Base-by-base conservation (phyloP, 805 yeast genomes). In the Saitoella complicata region DNA sequence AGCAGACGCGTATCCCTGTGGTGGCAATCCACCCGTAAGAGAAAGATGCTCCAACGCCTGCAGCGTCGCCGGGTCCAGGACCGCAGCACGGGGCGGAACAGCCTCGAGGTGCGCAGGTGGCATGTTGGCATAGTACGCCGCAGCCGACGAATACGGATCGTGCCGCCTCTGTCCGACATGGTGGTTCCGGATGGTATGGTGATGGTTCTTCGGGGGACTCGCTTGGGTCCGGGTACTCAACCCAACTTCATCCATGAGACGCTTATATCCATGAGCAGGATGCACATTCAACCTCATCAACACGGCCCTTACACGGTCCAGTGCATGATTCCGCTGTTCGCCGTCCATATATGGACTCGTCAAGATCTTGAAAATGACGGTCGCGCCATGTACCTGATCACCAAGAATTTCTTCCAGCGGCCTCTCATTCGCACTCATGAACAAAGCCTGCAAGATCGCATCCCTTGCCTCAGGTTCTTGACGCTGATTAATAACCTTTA, bases 211-310 rank as follows among this genome's bases (percentile, higher is more conserved):
- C 21, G 21, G 21, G 10, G 13, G 21, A n/a, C 37, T 32, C 30
- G 45, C 12, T 10, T n/a, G 13, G 9, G 45, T 32, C 6, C 54
- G 47, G 10, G 52, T 40, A 5, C 51, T 45, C 32, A 87, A 65
- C 3, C 96, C 96, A 49, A 86, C 88, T 60, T 88, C 97, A 53
- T 88, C 97, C 71, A 87, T 73, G 46, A 91, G 67, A 51, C 94
- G 76, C 57, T 83, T 82, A 61, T 84, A 83, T 34, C 80, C 82
- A 58, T 82, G 94, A 31, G 71, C 65, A 39, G 66, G 53, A 47
- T 53, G 43, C 36, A 79, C 68, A 46, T 73, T 75, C 54, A 72
- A 60, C 41, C 79, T 80, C 38, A 76, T 62, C 46, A 87, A 64
- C 5, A 78, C 72, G 40, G 70, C 65, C 49, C 84, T 72, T 12